Conservation (phyloP, 78 protist species). For the Isochrysis galbana region DNA sequence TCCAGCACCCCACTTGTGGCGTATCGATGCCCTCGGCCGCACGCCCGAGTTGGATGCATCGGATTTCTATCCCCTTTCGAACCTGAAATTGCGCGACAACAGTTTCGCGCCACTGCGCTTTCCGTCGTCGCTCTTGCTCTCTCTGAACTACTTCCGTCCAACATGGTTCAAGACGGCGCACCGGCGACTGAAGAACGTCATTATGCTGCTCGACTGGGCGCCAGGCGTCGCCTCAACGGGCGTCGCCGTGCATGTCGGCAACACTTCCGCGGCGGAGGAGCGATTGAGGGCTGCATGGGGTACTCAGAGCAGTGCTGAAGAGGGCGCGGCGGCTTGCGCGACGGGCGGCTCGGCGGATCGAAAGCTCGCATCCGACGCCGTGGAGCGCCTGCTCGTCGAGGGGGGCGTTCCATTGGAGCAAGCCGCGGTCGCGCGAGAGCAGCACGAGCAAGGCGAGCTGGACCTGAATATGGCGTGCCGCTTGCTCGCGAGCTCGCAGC, state of each 20-base stretch:
- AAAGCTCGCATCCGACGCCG: no score
- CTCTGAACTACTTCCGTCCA: constrained; percentile 53
- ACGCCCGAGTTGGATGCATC: background rate
- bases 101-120: constrained; percentile 4
- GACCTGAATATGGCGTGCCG: background rate
- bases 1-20: background rate
- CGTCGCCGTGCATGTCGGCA: background rate
- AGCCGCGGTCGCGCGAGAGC: background rate
- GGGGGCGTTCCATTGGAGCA: background rate
- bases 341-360: background rate
- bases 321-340: background rate
- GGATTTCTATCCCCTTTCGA: background rate
- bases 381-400: background rate
- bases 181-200: constrained; percentile 66
- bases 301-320: background rate
- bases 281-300: background rate
- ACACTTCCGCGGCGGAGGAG: background rate
- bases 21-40: background rate
- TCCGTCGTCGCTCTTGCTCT: constrained; percentile 12
- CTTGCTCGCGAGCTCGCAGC: background rate
- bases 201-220: constrained; percentile 50
- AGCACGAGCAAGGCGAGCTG: background rate
- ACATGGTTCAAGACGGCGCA: constrained; percentile 43
- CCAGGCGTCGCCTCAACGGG: constrained; percentile 15
- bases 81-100: background rate